Evolutionary conservation across 2,329 filamentous ascomycete species (phyloP).

Genomic region (Scedosporium aurantiacum): DNA sequence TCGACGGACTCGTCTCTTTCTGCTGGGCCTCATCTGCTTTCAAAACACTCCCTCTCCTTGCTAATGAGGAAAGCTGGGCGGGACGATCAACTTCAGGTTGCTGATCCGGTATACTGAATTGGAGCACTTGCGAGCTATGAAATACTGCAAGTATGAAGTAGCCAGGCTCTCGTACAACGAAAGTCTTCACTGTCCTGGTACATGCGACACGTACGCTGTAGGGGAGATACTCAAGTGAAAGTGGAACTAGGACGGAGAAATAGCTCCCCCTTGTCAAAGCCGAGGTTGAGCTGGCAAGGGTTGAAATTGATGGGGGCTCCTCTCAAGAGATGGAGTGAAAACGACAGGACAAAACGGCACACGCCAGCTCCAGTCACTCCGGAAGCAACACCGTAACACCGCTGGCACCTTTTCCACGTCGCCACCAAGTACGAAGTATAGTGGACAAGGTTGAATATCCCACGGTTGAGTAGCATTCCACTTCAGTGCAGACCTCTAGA

Average conservation of each 20-base stretch:
- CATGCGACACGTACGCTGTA: too few relatives aligned
- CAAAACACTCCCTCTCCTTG: not conserved
- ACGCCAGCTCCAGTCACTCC: not conserved
- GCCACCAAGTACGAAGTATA: too few relatives aligned
- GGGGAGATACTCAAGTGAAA: too few relatives aligned
- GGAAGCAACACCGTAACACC: too few relatives aligned
- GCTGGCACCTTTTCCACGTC: too few relatives aligned
- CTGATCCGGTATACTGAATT: not conserved
- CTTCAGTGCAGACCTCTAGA: not conserved
- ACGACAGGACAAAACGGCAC: not conserved
- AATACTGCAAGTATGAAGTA: not conserved
- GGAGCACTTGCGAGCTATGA: not conserved
- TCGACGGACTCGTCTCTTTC: not conserved
- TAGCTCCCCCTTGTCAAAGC: too few relatives aligned
- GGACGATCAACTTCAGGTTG: not conserved
- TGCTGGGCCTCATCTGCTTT: not conserved
- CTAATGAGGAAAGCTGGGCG: not conserved
- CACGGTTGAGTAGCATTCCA: not conserved
- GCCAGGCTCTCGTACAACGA: too few relatives aligned
- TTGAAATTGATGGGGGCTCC: too few relatives aligned
- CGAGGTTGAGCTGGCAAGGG: too few relatives aligned
- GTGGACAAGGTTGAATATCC: too few relatives aligned
- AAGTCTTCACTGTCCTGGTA: too few relatives aligned
- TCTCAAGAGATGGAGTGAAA: not conserved
- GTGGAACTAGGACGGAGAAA: too few relatives aligned